Evolutionary conservation across 441 rosid species (phyloP).

Genomic region (Geranium incanum): DNA sequence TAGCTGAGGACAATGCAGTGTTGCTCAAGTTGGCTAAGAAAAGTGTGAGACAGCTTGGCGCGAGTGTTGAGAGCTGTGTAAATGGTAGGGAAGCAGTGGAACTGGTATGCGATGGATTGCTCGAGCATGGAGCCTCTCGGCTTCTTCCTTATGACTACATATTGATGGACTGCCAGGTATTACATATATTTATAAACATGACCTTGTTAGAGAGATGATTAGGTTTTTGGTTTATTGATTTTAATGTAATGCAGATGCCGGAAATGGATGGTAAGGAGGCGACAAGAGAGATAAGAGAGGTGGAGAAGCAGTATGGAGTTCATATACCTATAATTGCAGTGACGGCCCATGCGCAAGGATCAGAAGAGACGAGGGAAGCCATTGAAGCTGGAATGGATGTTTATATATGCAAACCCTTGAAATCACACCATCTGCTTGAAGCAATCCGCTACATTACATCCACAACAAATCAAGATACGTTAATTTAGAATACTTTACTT

Average conservation of each 20-base stretch:
- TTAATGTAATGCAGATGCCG: slow-evolving; percentile 44
- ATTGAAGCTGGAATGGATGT: slow-evolving; percentile 57
- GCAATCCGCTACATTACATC: slow-evolving; percentile 26
- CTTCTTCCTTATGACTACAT: slow-evolving; percentile 52
- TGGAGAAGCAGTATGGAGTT: slow-evolving; percentile 40
- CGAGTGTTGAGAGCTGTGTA: slow-evolving; percentile 34
- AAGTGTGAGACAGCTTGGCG: slow-evolving; percentile 41
- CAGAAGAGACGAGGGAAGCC: slow-evolving; percentile 28
- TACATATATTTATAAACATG: too few species aligned
- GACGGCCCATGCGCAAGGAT: slow-evolving; percentile 42
- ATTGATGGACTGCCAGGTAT: slow-evolving; percentile 80
- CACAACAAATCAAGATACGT: too few species aligned
- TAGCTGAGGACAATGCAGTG: slow-evolving; percentile 47
- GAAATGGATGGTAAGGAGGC: slow-evolving; percentile 66
- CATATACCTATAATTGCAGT: slow-evolving; percentile 63
- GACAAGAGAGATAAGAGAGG: slow-evolving; percentile 46
- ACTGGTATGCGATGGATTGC: slow-evolving; percentile 34
- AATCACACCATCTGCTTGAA: slow-evolving; percentile 24
- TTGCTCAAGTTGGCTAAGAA: slow-evolving; percentile 22
- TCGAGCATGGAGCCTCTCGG: neutral
- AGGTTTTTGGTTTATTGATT: neutral
- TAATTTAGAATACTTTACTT: too few species aligned
- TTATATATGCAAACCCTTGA: slow-evolving; percentile 36
- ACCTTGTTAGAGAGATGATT: too few species aligned
- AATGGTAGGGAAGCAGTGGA: slow-evolving; percentile 57